Evolutionary conservation across 352 stramenopile genomes (phyloP), one percentile per base, ranked within the genome.

Genomic region (Elongisporangium prolatum): DNA sequence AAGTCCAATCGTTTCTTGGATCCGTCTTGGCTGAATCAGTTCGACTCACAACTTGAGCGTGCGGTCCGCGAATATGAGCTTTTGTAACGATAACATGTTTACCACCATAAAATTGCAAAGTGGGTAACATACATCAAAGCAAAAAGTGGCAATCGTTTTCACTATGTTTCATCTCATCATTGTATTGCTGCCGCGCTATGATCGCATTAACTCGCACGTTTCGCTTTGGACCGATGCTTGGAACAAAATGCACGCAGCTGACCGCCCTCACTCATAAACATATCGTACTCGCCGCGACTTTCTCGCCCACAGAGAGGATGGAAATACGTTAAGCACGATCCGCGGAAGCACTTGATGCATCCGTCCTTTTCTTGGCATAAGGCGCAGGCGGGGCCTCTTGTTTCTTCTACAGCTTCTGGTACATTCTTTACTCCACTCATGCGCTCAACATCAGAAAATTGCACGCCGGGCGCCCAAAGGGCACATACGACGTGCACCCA

Each of bases 201-300:
- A 25, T 21, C 8, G 50, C 44, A 40, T 58, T 47, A 63, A 50
- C 50, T 60, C 48, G 64, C 60, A 57, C 63, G 60, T 64, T 60
- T 74, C 54, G 62, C 63, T 74, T 62, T 74, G 56, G 83, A 76
- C 64, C 76, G 86, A 56, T 95, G 86, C 55, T 84, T 86, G 44
- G 83, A 72, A 55, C 86, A 95, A 64, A 85, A 95, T 47, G 86
- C 80, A 24, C 85, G 82, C 57, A 95, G 68, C 55, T 91, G 82
- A 37, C 86, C 86, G 50, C 74, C 68, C 59, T 94, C 84, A 75
- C 89, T 95, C 86, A 95, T 95, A 79, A 85, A 95, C 86, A 95
- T 95, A 72, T 95, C 86, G 68, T 86, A 94, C 47, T 73, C 59
- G 18, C 83, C 84, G 60, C 74, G 84, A 56, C 69, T 89, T 60